phyloP scores from a whole-genome alignment of 306 rosid species.

The Dalbergia cultrata region DNA sequence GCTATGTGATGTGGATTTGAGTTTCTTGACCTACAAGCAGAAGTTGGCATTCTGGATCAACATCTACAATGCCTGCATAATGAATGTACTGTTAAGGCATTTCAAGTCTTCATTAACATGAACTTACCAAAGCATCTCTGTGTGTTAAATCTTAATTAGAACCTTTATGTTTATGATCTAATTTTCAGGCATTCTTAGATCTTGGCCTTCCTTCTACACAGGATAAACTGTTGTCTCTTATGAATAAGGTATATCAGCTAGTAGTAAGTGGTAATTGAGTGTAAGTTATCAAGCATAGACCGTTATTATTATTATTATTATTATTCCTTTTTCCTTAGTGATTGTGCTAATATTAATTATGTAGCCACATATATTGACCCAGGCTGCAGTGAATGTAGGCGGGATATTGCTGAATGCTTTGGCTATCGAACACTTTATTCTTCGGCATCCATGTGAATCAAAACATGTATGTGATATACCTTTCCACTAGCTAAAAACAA shows the following conservation, averaged over 20 bases:
- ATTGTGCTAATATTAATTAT: constrained; percentile 27
- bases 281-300: not conserved
- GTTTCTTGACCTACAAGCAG: constrained; percentile 83
- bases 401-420: constrained; percentile 88
- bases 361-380: constrained; percentile 27
- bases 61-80: constrained; percentile 91
- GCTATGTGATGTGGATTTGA: constrained; percentile 71
- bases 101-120: constrained; percentile 45
- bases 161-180: constrained; percentile 17
- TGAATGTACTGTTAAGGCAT: constrained; percentile 97
- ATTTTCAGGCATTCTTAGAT: constrained; percentile 85
- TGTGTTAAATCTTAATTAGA: constrained; percentile 3
- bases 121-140: not conserved
- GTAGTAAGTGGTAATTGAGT: not conserved
- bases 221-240: constrained; percentile 72
- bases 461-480: constrained; percentile 60
- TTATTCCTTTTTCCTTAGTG: not conserved
- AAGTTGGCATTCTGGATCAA: constrained; percentile 97
- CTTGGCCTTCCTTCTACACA: constrained; percentile 83
- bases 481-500: too few relatives aligned
- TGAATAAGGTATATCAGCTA: constrained; percentile 73
- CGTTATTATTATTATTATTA: not conserved
- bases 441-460: constrained; percentile 76
- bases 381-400: constrained; percentile 90
- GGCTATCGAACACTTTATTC: constrained; percentile 95